Evolutionary conservation across 1,284 basidiomycete genomes (phyloP), one percentile per base, ranked within the genome.

Genomic region (Ganoderma multipileum): DNA sequence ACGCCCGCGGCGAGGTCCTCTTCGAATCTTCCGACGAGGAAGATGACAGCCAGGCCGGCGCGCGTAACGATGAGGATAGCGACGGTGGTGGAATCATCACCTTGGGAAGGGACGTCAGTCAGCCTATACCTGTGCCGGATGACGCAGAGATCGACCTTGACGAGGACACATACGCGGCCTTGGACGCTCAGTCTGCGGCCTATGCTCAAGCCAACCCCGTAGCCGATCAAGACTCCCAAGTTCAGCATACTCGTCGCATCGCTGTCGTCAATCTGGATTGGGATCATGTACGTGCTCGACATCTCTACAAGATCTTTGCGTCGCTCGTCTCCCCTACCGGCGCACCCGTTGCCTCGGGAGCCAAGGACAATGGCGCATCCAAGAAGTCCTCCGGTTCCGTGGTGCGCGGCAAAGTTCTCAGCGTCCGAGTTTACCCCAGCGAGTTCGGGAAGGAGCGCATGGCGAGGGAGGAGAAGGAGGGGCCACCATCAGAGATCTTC

Each of bases 191-290:
- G 75, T 92, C 90, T 33, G 86, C 86, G 26, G 87, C 84, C 9
- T 92, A 91, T 71, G 78, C 84, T n/a, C 80, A 86, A 70, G 81
- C 82, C 14, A 82, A 87, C 64, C 79, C 73, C 18, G 72, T 76
- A 8, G 72, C 81, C 23, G 77, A 81, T 64, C 77, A 80, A 38
- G 77, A 77, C 42, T 77, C 72, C 18, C 81, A 81, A 33, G 78
- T 73, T 2, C 79, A 83, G n/a, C 84, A 84, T n/a, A 95, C 95
- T 1, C 86, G 84, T 59, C 87, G 97, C 16, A 82, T 99, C 7
- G 98, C 97, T 0, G 89, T 94, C 36, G 97, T 99, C 74, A 99
- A 99, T 79, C 88, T 99, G 69, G 98, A 99, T 82, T 99, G 98
- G 98, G 98, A 99, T 80, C 90, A 99, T 81, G 89, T 99, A 66